phyloP scores from a whole-genome alignment of 2,329 filamentous ascomycete genomes.

The Neopestalotiopsis sp. region DNA sequence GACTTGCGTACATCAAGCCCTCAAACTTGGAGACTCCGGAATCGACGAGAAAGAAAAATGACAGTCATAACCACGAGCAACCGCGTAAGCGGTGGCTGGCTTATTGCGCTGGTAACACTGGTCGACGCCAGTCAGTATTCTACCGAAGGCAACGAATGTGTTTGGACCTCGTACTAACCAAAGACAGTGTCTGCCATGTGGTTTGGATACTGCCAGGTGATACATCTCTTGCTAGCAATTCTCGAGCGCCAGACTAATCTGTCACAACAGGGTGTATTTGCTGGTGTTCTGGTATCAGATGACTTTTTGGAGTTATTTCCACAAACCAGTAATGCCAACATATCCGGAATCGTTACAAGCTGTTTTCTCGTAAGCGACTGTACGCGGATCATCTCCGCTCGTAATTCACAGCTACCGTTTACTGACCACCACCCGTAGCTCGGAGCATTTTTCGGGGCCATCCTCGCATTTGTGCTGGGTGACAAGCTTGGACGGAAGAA shows the following conservation, averaged over 20 bases:
- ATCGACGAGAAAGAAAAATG: neutral
- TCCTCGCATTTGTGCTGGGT: constrained; percentile 66
- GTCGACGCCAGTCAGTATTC: constrained; percentile 37
- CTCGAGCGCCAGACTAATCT: neutral
- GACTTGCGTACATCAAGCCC: neutral
- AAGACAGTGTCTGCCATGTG: constrained; percentile 35
- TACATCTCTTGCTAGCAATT: constrained; percentile 1
- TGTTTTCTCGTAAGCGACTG: constrained; percentile 47
- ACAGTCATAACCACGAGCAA: neutral
- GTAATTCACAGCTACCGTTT: neutral
- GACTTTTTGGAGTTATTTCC: constrained; percentile 46
- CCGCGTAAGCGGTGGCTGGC: constrained; percentile 23
- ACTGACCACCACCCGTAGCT: constrained; percentile 17
- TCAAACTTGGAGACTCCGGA: neutral
- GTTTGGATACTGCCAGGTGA: constrained; percentile 38
- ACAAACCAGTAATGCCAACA: constrained; percentile 41
- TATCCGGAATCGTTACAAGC: constrained; percentile 50
- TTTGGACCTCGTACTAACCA: neutral
- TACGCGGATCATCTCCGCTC: neutral
- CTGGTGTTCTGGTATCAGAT: constrained; percentile 46
- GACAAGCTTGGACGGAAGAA: constrained; percentile 71
- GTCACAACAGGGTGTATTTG: constrained; percentile 44
- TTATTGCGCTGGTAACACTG: constrained; percentile 36
- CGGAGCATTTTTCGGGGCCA: constrained; percentile 74
- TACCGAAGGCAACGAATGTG: constrained; percentile 16